Evolutionary conservation across 495 filamentous ascomycete species (phyloP).

Genomic region (Penicillium argentinense): DNA sequence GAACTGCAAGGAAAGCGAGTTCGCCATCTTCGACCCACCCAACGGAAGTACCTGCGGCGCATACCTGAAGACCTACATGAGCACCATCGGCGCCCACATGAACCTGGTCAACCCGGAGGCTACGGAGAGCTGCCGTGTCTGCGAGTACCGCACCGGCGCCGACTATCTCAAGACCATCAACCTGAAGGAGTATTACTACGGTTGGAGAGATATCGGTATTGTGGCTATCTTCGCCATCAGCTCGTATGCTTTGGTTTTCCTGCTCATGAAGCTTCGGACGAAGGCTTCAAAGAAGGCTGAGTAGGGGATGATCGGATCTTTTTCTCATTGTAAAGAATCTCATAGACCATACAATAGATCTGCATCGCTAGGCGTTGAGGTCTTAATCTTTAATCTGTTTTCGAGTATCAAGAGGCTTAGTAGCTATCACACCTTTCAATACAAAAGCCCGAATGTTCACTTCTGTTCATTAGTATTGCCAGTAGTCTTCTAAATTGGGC

Average conservation of each 20-base stretch:
- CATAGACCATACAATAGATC: neutral
- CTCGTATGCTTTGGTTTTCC: slow-evolving; percentile 47
- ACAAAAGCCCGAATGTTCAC: too few relatives aligned
- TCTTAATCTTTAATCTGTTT: too few relatives aligned
- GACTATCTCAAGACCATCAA: slow-evolving; percentile 42
- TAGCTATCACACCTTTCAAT: too few relatives aligned
- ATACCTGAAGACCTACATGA: slow-evolving; percentile 56
- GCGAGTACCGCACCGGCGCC: slow-evolving; percentile 42
- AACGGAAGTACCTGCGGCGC: slow-evolving; percentile 51
- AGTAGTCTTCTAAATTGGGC: too few relatives aligned
- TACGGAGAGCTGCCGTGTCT: slow-evolving; percentile 59
- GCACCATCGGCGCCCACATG: slow-evolving; percentile 45
- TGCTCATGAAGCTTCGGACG: slow-evolving; percentile 47
- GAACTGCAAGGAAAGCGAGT: slow-evolving; percentile 58
- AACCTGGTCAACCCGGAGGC: slow-evolving; percentile 54
- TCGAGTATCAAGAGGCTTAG: too few relatives aligned
- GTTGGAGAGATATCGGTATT: slow-evolving; percentile 45
- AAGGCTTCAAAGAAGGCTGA: slow-evolving; percentile 43
- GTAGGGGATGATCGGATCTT: too few relatives aligned
- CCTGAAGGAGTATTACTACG: slow-evolving; percentile 42
- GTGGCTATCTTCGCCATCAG: slow-evolving; percentile 46
- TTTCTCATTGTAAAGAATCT: neutral
- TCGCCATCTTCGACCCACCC: slow-evolving; percentile 55
- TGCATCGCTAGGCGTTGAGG: too few relatives aligned
- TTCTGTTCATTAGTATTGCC: too few relatives aligned